Percentiles rank a stretch among this genome's conserved stretches.
phyloP scores from a whole-genome alignment of 1,139 yeast species.

The Pichia sp. region DNA sequence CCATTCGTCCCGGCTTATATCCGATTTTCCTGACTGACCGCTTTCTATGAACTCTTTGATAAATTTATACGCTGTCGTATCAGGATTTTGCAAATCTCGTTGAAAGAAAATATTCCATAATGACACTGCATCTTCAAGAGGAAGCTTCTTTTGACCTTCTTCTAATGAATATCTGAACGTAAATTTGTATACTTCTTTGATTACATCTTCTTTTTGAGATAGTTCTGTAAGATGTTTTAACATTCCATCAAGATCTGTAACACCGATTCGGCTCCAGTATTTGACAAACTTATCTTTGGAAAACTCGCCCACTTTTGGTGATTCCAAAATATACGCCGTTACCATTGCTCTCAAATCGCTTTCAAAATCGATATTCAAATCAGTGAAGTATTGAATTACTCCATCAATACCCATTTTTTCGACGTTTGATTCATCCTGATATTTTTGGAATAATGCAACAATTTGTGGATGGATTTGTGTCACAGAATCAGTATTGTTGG shows the following conservation, averaged over 20 bases:
- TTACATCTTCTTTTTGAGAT: conserved; percentile 30
- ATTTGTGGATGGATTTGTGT: background rate
- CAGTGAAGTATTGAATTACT: conserved; percentile 57
- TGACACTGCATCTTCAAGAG: conserved; percentile 55
- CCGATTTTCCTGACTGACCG: conserved; percentile 27
- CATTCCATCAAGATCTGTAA: conserved; percentile 41
- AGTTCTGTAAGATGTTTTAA: conserved; percentile 28
- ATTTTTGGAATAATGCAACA: conserved; percentile 16
- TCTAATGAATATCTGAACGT: conserved; percentile 64
- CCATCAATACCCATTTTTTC: conserved; percentile 61
- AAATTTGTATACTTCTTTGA: conserved; percentile 56
- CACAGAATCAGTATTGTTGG: no score
- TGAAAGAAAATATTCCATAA: conserved; percentile 63
- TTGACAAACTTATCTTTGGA: conserved; percentile 37
- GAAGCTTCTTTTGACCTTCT: conserved; percentile 50
- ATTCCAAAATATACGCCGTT: conserved; percentile 57
- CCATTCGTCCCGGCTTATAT: conserved; percentile 73
- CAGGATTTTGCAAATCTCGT: conserved; percentile 2
- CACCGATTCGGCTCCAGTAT: conserved; percentile 41
- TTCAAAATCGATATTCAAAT: conserved; percentile 64
- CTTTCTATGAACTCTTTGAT: conserved; percentile 3
- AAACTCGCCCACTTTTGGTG: conserved; percentile 62
- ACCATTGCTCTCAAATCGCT: conserved; percentile 56
- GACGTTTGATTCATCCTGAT: conserved; percentile 20
- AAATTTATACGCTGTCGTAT: conserved; percentile 7